Base-by-base conservation (phyloP, 148 eudicot species). In the Simmondsia chinensis region DNA sequence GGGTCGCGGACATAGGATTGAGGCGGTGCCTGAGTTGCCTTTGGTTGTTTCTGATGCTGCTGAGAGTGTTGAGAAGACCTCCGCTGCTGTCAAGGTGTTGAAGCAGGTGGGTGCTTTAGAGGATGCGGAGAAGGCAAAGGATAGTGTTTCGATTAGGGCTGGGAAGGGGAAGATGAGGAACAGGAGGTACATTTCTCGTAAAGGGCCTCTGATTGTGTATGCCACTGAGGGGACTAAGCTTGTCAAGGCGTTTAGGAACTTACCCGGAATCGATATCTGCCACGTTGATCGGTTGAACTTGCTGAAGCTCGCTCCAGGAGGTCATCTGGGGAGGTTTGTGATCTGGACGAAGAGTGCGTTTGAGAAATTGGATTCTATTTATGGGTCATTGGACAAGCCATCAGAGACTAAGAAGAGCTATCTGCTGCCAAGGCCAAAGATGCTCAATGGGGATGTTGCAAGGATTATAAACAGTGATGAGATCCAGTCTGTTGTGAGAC, bases 101-200 rank as follows among this genome's bases (percentile, higher is more conserved):
- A 81, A 81, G 62, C 57, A 73, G 35, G 48, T 85, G 9, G 95
- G 95, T 0, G 87, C 91, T 0, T 56, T 39, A 4, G 33, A 73
- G 0, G 95, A 85, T 33, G 95, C 79, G 0, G 83, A 85, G 59
- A 81, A 85, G 64, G 95, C 95, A 0, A 85, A 85, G 69, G 66
- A 81, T 4, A 69, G 78, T 40, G 58, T 40, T 5, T 54, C 75
- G 3, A 81, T 85, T 20, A 73, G 95, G 3, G 55, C 95, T 1
- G 95, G 91, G 0, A 81, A 81, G 54, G 95, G 95, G 0, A 86
- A 81, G 65, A 82, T 82, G 95, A 67, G 91, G 46, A 86, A 86
- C 55, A 46, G 94, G 6, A 42, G 94, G 21, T 84, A 85, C 51
- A 60, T 85, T 40, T 55, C 72, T 2, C 39, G 91, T 6, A 85